Evolutionary conservation across 228 moss, liverwort and hornwort species (phyloP), one percentile per base, ranked within the genome.

Genomic region (Sphagnum magellanicum): DNA sequence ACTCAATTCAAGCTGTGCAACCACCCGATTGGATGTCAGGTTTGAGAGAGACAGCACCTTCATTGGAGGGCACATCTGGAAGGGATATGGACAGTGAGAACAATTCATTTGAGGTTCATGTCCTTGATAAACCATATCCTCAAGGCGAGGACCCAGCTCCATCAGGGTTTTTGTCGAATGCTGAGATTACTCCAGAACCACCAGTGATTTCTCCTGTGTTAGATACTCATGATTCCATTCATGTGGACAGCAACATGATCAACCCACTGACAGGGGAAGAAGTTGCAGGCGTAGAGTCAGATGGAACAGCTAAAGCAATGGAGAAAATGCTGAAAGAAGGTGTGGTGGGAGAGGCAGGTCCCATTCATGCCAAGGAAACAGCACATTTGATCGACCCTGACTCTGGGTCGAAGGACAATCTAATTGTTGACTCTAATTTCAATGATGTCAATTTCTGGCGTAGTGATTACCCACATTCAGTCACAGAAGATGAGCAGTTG

Each of bases 291-390:
- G 90, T 93, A 47, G 98, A 98, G 70, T 79, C 91, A 57, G 87
- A 87, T n/a, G 98, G 93, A 16, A 93, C 93, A 48, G 75, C 79
- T 53, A 83, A 76, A 75, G 98, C 93, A 53, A 89, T 92, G 93
- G 93, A 93, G 77, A 93, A 92, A 76, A 91, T 93, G 81, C 73
- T 98, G 62, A 90, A 91, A 73, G 93, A 98, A 74, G 97, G 97
- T 63, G 91, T 93, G 53, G 97, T 98, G 50, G 93, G 93, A 32
- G 97, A 93, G 75, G 93, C 93, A 17, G 88, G 73, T 63, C 90
- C 93, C 51, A 70, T 93, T 71, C 83, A 84, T 47, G 82, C 81
- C 66, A 77, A 82, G 10, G 86, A 77, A 71, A 61, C 16, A 51
- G 71, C 48, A 63, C 77, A 57, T 9, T 77, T 75, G 49, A 67